phyloP scores from a whole-genome alignment of 2,329 filamentous ascomycete genomes.

The Neopestalotiopsis rosae region DNA sequence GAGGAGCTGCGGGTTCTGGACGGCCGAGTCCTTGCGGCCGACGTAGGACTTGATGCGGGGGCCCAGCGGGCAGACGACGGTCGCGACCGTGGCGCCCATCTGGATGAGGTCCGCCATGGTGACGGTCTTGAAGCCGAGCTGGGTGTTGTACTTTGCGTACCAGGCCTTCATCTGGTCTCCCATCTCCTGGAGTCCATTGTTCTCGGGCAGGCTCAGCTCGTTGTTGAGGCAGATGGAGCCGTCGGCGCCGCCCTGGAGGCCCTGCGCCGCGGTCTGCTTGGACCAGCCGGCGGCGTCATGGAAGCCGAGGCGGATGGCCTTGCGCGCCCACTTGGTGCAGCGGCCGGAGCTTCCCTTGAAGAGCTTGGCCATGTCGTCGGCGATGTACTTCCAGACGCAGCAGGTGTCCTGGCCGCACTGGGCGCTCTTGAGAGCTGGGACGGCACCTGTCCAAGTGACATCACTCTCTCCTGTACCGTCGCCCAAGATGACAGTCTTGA shows the following conservation, averaged over 20 bases:
- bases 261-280: slow-evolving; percentile 34
- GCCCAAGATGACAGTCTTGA: slow-evolving; percentile 44
- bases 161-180: slow-evolving; percentile 44
- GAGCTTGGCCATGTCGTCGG: slow-evolving; percentile 41
- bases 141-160: slow-evolving; percentile 40
- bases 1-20: slow-evolving; percentile 45
- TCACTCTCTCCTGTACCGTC: slow-evolving; percentile 31
- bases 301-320: slow-evolving; percentile 52
- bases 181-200: slow-evolving; percentile 53
- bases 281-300: slow-evolving; percentile 54
- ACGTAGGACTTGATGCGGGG: slow-evolving; percentile 57
- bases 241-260: slow-evolving; percentile 49
- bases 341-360: slow-evolving; percentile 44
- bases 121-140: slow-evolving; percentile 37
- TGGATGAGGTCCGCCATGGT: slow-evolving; percentile 61
- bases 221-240: slow-evolving; percentile 49
- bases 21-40: slow-evolving; percentile 52
- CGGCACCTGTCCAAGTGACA: slow-evolving; percentile 22
- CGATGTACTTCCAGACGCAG: slow-evolving; percentile 51
- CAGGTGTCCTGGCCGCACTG: slow-evolving; percentile 45
- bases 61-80: slow-evolving; percentile 49
- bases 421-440: slow-evolving; percentile 27
- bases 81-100: slow-evolving; percentile 55
- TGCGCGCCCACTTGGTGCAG: slow-evolving; percentile 49
- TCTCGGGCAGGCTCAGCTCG: slow-evolving; percentile 44